Percentiles rank a stretch among this genome's conserved stretches.
These are phyloP conservation scores for Penicillium steckii DNA, from an alignment of 495 filamentous ascomycete genomes.

Conservation along the genomic window DNA sequence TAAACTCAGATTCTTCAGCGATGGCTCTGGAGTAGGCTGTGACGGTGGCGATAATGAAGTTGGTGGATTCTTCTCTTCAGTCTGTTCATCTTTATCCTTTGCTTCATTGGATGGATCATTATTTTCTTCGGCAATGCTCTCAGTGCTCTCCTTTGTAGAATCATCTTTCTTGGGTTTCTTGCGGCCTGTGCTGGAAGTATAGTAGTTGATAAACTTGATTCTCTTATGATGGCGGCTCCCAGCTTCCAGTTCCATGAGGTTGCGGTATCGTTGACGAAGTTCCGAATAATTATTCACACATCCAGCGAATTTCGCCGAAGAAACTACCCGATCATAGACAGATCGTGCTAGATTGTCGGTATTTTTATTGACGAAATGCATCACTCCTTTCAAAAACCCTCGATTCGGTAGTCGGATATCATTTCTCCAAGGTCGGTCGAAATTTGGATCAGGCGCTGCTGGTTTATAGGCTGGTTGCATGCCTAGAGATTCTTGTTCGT, in stretches of 20 bases:
- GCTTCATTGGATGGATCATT: background rate
- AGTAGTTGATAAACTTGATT: constrained; percentile 86
- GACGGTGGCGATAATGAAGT: background rate
- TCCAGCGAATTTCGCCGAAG: constrained; percentile 79
- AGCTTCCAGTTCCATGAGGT: constrained; percentile 67
- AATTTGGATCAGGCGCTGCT: constrained; percentile 44
- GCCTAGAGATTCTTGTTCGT: constrained; percentile 22
- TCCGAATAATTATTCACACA: constrained; percentile 74
- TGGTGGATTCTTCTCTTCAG: background rate
- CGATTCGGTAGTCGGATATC: constrained; percentile 64
- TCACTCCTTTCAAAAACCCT: constrained; percentile 61
- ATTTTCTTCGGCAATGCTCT: background rate
- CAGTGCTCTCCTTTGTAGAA: background rate
- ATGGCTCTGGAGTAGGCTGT: background rate
- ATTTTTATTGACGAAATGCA: constrained; percentile 82
- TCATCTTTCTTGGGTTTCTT: background rate
- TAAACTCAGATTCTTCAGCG: background rate
- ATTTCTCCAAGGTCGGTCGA: constrained; percentile 71
- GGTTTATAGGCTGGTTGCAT: constrained; percentile 18
- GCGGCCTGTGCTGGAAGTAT: constrained; percentile 74
- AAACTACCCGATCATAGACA: constrained; percentile 69
- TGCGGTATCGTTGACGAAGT: constrained; percentile 66
- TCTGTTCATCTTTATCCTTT: background rate
- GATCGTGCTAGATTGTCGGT: constrained; percentile 65
- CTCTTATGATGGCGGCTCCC: constrained; percentile 35